Conservation (phyloP, 2,329 filamentous ascomycete genomes). For the Iodosphaeria phyllophila region DNA sequence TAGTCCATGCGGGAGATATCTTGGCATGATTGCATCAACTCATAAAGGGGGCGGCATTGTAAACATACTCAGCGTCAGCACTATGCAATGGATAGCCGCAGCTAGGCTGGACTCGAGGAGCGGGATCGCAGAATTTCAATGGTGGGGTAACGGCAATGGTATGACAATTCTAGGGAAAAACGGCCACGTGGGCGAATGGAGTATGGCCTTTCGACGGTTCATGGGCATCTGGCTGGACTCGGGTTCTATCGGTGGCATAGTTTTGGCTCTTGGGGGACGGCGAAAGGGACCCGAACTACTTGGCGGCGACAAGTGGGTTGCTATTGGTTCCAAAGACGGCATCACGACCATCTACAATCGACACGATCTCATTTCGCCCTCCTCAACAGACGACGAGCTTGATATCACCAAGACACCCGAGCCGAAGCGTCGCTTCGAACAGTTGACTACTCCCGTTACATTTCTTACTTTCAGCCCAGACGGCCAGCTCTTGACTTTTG, state of each 20-base stretch:
- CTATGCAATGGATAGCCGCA: slow-evolving; percentile 75
- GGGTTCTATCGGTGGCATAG: slow-evolving; percentile 71
- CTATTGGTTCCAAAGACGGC: slow-evolving; percentile 68
- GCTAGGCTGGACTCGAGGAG: slow-evolving; percentile 66
- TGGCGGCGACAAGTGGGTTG: slow-evolving; percentile 77
- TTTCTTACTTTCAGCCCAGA: slow-evolving; percentile 69
- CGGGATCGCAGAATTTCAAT: slow-evolving; percentile 40
- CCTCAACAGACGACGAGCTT: slow-evolving; percentile 18
- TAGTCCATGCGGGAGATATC: slow-evolving; percentile 70
- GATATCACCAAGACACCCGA: slow-evolving; percentile 48
- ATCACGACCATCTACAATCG: slow-evolving; percentile 92
- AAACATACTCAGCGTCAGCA: slow-evolving; percentile 63
- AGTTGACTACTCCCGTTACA: slow-evolving; percentile 73
- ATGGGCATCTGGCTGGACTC: slow-evolving; percentile 78
- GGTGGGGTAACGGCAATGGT: slow-evolving; percentile 48
- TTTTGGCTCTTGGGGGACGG: slow-evolving; percentile 63
- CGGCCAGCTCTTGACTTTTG: slow-evolving; percentile 76
- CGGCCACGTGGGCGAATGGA: slow-evolving; percentile 84
- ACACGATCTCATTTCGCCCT: slow-evolving; percentile 32
- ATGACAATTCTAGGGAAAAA: slow-evolving; percentile 70
- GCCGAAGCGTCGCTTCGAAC: slow-evolving; percentile 59
- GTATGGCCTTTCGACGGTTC: slow-evolving; percentile 46
- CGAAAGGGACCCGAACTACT: slow-evolving; percentile 38
- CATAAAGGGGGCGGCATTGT: slow-evolving; percentile 76
- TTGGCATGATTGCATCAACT: slow-evolving; percentile 64